Conservation (phyloP, 73 alveolate species). For the Diophrys appendiculata region DNA sequence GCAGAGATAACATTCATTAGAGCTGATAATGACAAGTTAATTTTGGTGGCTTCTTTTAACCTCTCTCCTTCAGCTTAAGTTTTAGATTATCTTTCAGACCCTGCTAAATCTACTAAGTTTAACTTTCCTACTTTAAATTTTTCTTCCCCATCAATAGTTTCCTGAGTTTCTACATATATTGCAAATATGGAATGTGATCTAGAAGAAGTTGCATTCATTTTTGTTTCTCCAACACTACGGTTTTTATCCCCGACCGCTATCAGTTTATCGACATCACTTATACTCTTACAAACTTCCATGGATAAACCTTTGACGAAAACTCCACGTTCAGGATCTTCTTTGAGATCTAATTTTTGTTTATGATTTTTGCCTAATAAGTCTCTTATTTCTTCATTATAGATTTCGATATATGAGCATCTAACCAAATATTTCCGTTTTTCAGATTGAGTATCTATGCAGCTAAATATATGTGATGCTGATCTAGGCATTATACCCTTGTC, state of each 20-base stretch:
- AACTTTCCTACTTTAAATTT: constrained; percentile 62
- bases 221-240: constrained; percentile 90
- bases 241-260: constrained; percentile 87
- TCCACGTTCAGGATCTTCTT: constrained; percentile 90
- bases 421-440: neutral
- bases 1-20: constrained; percentile 66
- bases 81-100: constrained; percentile 79
- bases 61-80: constrained; percentile 86
- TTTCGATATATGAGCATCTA: constrained; percentile 32
- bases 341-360: constrained; percentile 75
- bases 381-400: constrained; percentile 68
- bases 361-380: constrained; percentile 82
- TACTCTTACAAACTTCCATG: constrained; percentile 78
- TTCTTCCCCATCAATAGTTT: constrained; percentile 75
- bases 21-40: constrained; percentile 68
- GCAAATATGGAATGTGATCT: constrained; percentile 95
- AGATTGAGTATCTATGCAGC: neutral
- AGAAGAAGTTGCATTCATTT: constrained; percentile 93
- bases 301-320: constrained; percentile 82
- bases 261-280: constrained; percentile 80
- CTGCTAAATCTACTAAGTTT: constrained; percentile 88
- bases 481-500: constrained; percentile 96
- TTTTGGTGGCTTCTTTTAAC: constrained; percentile 90
- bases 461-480: constrained; percentile 88
- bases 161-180: constrained; percentile 89